A percentile compares a stretch with the other conserved stretches of the same genome.
Evolutionary conservation across 192 early-diverging fungal genomes (phyloP).

Genomic region (Coemansia sp.): DNA sequence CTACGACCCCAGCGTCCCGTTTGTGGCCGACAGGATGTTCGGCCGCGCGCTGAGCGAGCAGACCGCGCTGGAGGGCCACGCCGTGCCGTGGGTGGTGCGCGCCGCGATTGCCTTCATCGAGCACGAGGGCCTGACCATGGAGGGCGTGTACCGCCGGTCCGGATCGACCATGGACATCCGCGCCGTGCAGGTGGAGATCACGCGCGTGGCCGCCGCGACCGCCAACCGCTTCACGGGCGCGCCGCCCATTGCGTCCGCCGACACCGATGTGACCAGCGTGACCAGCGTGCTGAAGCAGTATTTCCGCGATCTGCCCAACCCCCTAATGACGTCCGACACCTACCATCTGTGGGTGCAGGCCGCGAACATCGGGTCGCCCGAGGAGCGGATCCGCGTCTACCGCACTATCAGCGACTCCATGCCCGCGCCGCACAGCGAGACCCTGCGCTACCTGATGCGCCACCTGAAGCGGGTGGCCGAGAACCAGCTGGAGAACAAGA

Average conservation of each 20-base stretch:
- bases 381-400: constrained; percentile 39
- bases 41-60: constrained; percentile 58
- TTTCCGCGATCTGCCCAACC: constrained; percentile 69
- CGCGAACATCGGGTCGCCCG: constrained; percentile 16
- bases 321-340: constrained; percentile 64
- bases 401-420: constrained; percentile 51
- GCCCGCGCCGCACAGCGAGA: constrained; percentile 60
- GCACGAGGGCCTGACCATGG: constrained; percentile 59
- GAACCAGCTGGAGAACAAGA: constrained; percentile 67
- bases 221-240: constrained; percentile 46
- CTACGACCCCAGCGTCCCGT: constrained; percentile 15
- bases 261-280: constrained; percentile 68
- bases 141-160: constrained; percentile 80
- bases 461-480: constrained; percentile 65
- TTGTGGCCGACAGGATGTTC: constrained; percentile 57
- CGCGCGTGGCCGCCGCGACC: constrained; percentile 51
- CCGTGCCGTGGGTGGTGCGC: constrained; percentile 64
- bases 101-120: constrained; percentile 67
- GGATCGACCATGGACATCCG: constrained; percentile 69
- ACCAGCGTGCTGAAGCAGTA: constrained; percentile 80
- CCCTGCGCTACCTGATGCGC: constrained; percentile 57
- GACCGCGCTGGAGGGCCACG: constrained; percentile 54
- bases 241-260: constrained; percentile 16
- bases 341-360: constrained; percentile 66
- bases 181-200: constrained; percentile 62